These are phyloP conservation scores for Rubroboletus satanas DNA, from an alignment of 768 basidiomycete species.

Conservation along the genomic window DNA sequence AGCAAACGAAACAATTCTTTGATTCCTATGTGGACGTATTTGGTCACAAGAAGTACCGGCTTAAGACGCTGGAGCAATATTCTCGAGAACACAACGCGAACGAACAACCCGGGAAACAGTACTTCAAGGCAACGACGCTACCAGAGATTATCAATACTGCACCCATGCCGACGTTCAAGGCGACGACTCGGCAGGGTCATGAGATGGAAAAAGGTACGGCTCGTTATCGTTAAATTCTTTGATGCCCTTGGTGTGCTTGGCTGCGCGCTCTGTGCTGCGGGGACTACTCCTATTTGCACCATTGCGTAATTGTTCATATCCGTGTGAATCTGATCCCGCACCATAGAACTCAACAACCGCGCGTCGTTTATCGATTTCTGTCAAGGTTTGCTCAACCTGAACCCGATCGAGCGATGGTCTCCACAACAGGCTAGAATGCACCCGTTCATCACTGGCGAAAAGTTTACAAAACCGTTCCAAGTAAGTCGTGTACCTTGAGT, in stretches of 20 bases:
- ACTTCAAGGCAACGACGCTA: constrained; percentile 90
- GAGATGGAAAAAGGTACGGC: constrained; percentile 87
- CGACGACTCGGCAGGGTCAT: constrained; percentile 60
- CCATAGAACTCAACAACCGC: constrained; percentile 85
- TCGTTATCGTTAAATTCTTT: background rate
- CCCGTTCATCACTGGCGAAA: constrained; percentile 98
- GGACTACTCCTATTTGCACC: background rate
- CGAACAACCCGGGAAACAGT: constrained; percentile 98
- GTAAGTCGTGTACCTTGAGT: constrained; percentile 40
- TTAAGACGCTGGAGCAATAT: constrained; percentile 94
- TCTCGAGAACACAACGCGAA: constrained; percentile 91
- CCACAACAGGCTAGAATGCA: constrained; percentile 94
- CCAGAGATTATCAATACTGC: constrained; percentile 96
- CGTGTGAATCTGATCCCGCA: constrained; percentile 15
- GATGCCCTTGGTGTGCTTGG: background rate
- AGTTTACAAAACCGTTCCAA: constrained; percentile 82
- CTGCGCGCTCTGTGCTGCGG: background rate
- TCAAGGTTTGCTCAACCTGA: constrained; percentile 87
- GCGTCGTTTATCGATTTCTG: constrained; percentile 98
- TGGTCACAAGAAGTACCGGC: constrained; percentile 77
- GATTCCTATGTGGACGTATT: constrained; percentile 70
- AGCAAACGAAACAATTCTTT: constrained; percentile 93
- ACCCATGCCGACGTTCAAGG: constrained; percentile 85
- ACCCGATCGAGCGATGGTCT: constrained; percentile 94
- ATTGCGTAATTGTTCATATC: constrained; percentile 7